Evolutionary conservation across 2,329 filamentous ascomycete species (phyloP), one percentile per base, ranked within the genome.

Genomic region (Verruconis gallopava): DNA sequence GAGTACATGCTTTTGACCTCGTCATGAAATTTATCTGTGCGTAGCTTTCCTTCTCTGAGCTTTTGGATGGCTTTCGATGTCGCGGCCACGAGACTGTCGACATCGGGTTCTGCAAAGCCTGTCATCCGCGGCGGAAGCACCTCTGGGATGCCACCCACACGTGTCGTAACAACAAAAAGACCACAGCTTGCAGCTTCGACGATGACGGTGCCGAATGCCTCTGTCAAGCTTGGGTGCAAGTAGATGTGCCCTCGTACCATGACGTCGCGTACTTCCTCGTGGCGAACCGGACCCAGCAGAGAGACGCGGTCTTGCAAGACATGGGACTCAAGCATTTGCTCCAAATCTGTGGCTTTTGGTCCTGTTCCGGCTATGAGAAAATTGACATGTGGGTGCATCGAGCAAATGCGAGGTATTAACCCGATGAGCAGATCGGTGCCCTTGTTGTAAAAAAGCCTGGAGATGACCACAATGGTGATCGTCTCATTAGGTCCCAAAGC

Each of bases 1-100:
- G 85, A 93, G 64, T 98, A 98, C 91, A 96, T 96, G 66, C 83
- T 84, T 61, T 89, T 86, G 48, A 98, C 91, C 60, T 96, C 84
- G 50, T 94, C 89, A 58, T 98, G 91, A 56, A 98, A 98, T 33
- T 81, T 76, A 58, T 96, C 89, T 1, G 91, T 93, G 48, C 85
- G 79, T 20, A 98, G 81, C 52, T 81, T 85, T 51, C 88, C 89
- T 4, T 81, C 81, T 35, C 89, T 79, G 43, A 98, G 71, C 21
- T 84, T 81, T 0, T 79, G 81, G 47, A 98, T 96, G 14, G 93
- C 91, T 50, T 80, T 81, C 14, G 85, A 83, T 0, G 93, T 95
- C 3, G 89, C 91, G 33, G 77, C 71, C 0, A 98, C 89, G 9
- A 98, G 68, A 54, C 96, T 89, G 56, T 96, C 88, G 57, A 96